Percentiles rank a stretch among this genome's conserved stretches.
Evolutionary conservation across 164 flowering plant species (phyloP).

Genomic region (Liquidambar formosana): DNA sequence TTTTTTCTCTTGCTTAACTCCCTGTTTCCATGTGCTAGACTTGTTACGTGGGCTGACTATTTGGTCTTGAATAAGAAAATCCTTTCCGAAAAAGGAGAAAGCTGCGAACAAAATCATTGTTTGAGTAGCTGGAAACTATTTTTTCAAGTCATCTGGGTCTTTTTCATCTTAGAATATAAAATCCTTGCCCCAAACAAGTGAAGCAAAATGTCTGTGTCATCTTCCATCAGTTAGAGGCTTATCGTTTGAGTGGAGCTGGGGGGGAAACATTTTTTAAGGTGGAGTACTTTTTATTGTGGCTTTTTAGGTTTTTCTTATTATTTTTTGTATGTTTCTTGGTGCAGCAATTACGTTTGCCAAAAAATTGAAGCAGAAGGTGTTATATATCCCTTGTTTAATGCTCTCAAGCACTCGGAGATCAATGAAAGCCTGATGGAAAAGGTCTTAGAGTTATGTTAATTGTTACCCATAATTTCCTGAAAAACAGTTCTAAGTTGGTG

Average conservation of each 20-base stretch:
- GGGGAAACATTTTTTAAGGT: background rate
- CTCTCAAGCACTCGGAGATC: conserved; percentile 38
- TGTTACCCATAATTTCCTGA: background rate
- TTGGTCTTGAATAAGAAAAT: background rate
- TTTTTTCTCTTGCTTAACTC: conserved; percentile 6
- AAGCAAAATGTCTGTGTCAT: too few relatives aligned
- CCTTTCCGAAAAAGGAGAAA: background rate
- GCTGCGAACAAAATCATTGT: background rate
- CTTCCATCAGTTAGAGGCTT: too few relatives aligned
- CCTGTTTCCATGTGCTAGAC: background rate
- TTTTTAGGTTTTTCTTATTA: background rate
- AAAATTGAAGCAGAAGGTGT: conserved; percentile 61
- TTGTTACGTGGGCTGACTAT: background rate
- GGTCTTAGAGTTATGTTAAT: conserved; percentile 36
- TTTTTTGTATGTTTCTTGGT: conserved; percentile 18
- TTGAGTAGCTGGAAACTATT: background rate
- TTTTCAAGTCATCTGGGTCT: background rate
- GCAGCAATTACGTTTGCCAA: conserved; percentile 64
- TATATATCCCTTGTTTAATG: conserved; percentile 41
- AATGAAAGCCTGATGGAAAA: conserved; percentile 48
- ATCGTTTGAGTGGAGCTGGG: background rate
- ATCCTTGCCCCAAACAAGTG: background rate
- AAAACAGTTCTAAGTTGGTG: conserved; percentile 5
- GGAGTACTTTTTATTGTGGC: background rate
- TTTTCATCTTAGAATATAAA: background rate